Evolutionary conservation across 345 rosid species (phyloP).

Genomic region (Sisymbrium altissimum): DNA sequence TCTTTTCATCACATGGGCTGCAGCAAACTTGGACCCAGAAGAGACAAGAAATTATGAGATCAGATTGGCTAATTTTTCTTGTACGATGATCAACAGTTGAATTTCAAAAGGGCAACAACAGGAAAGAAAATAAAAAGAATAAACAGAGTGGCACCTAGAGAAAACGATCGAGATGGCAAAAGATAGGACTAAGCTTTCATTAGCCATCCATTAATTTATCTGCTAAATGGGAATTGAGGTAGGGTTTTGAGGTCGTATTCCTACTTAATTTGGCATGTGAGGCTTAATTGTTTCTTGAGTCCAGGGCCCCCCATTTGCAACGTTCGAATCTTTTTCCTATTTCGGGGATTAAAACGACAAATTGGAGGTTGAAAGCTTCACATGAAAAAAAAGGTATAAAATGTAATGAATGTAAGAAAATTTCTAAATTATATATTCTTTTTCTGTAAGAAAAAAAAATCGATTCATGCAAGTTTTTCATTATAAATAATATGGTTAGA

Average conservation of each 20-base stretch:
- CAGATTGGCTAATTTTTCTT: constrained; percentile 19
- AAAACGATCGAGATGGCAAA: constrained; percentile 22
- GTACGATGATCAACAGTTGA: constrained; percentile 33
- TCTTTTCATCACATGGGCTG: constrained; percentile 35
- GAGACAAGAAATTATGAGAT: constrained; percentile 11
- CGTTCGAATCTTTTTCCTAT: background rate
- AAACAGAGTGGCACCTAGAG: constrained; percentile 31
- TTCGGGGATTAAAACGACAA: background rate
- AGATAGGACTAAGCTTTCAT: constrained; percentile 15
- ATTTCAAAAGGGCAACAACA: constrained; percentile 9
- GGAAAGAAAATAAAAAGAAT: background rate
- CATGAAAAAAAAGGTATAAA: background rate
- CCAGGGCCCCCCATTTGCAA: constrained; percentile 10
- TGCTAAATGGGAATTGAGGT: constrained; percentile 1
- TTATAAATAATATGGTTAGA: background rate
- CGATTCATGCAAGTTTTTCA: background rate
- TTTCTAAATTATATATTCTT: background rate
- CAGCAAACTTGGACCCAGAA: constrained; percentile 12
- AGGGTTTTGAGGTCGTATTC: constrained; percentile 29
- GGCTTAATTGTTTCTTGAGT: background rate
- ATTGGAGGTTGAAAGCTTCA: background rate
- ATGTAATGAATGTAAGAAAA: background rate
- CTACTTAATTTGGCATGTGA: constrained; percentile 30
- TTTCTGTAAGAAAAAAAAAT: background rate
- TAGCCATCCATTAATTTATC: background rate